These are phyloP conservation scores for Coniochaeta pulveracea DNA, from an alignment of 2,329 filamentous ascomycete genomes.

Conservation along the genomic window DNA sequence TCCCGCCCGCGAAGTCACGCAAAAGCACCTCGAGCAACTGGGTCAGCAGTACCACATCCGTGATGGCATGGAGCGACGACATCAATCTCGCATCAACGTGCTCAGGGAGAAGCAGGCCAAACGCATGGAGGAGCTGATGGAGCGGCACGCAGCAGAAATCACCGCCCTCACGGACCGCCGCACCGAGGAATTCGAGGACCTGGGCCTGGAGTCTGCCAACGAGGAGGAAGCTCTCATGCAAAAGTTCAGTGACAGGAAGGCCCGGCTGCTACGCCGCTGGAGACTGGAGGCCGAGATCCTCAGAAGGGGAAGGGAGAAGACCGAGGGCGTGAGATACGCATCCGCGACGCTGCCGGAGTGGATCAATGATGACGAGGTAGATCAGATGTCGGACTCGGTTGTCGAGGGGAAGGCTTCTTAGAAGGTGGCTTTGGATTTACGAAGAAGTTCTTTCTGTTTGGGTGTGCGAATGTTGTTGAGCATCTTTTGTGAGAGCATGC, in stretches of 20 bases:
- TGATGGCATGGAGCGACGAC: slow-evolving; percentile 46
- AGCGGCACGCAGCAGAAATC: slow-evolving; percentile 41
- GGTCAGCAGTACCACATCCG: slow-evolving; percentile 49
- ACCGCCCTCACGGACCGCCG: slow-evolving; percentile 32
- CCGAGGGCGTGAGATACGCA: slow-evolving; percentile 30
- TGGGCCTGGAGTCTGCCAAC: slow-evolving; percentile 32
- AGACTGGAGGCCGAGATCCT: slow-evolving; percentile 38
- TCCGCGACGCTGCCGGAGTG: slow-evolving; percentile 26
- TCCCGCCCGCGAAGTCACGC: slow-evolving; percentile 43
- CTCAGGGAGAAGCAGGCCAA: slow-evolving; percentile 54
- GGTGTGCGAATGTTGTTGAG: no score
- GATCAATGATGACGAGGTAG: slow-evolving; percentile 14
- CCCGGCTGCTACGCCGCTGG: slow-evolving; percentile 38
- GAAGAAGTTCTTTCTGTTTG: no score
- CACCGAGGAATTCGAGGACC: slow-evolving; percentile 33
- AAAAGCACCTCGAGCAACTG: slow-evolving; percentile 46
- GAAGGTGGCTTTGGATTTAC: no score
- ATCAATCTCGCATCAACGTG: slow-evolving; percentile 51
- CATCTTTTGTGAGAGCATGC: no score
- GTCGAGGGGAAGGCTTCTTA: no score
- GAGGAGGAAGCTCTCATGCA: slow-evolving; percentile 37
- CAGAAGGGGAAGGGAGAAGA: slow-evolving; percentile 37
- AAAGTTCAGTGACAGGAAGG: slow-evolving; percentile 32
- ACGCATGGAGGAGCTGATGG: slow-evolving; percentile 45
- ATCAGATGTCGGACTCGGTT: slow-evolving; percentile 6